Evolutionary conservation across 805 yeast species (phyloP).

Genomic region (Saccharomycopsis sp.): DNA sequence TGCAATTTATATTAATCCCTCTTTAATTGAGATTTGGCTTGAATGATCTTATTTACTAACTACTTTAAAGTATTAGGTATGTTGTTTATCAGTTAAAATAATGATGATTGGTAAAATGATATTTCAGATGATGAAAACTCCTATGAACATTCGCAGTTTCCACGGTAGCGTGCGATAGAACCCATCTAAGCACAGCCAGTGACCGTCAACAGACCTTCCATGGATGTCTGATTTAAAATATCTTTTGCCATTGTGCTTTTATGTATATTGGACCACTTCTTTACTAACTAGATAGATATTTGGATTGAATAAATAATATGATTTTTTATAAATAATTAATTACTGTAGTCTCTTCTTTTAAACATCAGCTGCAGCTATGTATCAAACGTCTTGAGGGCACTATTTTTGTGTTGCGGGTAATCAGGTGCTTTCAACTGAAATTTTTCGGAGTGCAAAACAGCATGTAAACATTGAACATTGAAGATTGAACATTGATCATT

Average conservation of each 20-base stretch:
- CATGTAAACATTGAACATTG: not conserved
- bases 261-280: no score
- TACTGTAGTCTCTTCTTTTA: no score
- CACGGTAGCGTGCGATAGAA: constrained; percentile 23
- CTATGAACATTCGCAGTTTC: constrained; percentile 23
- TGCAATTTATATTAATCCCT: not conserved
- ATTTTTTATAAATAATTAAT: no score
- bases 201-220: constrained; percentile 21
- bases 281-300: no score
- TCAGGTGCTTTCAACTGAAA: no score
- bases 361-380: no score
- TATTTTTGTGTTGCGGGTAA: no score
- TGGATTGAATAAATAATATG: no score
- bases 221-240: constrained; percentile 23
- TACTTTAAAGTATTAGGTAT: not conserved
- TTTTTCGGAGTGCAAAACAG: no score
- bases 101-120: not conserved
- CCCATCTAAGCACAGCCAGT: constrained; percentile 22
- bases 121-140: constrained; percentile 19
- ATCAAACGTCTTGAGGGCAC: no score
- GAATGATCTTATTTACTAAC: not conserved
- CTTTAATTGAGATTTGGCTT: not conserved
- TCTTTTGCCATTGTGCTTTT: no score
- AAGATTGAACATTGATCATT: not conserved
- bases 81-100: not conserved